Evolutionary conservation across 2,329 filamentous ascomycete genomes (phyloP).

Genomic region (Didymella glomerata): DNA sequence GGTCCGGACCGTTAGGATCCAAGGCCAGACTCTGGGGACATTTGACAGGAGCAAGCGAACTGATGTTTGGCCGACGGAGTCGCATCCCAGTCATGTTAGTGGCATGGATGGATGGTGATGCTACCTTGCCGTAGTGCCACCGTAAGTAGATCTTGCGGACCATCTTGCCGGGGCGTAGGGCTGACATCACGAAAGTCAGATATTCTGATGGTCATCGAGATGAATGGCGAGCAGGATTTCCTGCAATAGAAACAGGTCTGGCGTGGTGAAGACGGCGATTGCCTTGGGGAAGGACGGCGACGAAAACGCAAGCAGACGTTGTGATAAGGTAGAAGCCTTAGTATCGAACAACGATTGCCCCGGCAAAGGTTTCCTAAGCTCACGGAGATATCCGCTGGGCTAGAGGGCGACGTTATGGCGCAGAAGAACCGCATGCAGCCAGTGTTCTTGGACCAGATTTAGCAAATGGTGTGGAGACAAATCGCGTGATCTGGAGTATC

Average conservation of each 20-base stretch:
- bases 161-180: constrained; percentile 3
- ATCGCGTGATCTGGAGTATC: neutral
- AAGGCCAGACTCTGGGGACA: constrained; percentile 10
- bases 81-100: constrained; percentile 4
- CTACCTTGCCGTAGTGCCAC: constrained; percentile 11
- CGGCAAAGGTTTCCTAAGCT: neutral
- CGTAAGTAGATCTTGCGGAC: constrained; percentile 9
- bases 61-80: constrained; percentile 4
- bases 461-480: neutral
- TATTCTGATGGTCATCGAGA: neutral
- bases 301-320: neutral
- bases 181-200: neutral
- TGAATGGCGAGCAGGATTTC: neutral
- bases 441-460: neutral
- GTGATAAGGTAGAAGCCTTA: neutral
- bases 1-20: constrained; percentile 17
- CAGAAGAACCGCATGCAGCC: neutral
- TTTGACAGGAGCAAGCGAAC: constrained; percentile 7
- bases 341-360: neutral
- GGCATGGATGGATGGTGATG: constrained; percentile 2
- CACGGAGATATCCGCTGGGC: neutral
- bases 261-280: neutral
- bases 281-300: neutral
- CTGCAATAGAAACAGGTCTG: neutral
- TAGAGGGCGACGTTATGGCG: neutral